Percentiles rank a stretch among this genome's conserved stretches.
phyloP scores from a whole-genome alignment of 2,329 filamentous ascomycete genomes.

The Plectosphaerella sp. region DNA sequence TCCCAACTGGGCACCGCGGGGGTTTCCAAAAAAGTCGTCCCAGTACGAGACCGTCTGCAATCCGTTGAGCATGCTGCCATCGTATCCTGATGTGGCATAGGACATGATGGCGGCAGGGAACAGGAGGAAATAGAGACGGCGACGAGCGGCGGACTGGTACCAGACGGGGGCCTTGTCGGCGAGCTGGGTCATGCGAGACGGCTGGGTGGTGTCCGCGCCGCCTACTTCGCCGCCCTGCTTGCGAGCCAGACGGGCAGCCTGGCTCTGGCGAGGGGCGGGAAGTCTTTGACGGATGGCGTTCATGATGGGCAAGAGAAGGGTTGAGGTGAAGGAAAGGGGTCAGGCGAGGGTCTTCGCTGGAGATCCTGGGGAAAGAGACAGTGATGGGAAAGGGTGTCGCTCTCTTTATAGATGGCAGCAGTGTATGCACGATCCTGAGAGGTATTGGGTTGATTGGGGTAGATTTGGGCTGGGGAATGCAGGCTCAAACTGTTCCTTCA shows the following conservation, averaged over 20 bases:
- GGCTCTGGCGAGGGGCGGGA: slow-evolving; percentile 19
- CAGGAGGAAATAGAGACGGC: slow-evolving; percentile 24
- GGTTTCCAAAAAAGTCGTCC: slow-evolving; percentile 33
- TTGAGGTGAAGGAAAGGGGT: background rate
- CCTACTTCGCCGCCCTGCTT: slow-evolving; percentile 8
- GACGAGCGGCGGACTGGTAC: slow-evolving; percentile 23
- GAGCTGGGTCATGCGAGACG: slow-evolving; percentile 22
- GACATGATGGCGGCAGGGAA: slow-evolving; percentile 28
- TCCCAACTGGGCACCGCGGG: slow-evolving; percentile 22
- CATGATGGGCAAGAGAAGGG: slow-evolving; percentile 9
- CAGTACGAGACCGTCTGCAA: slow-evolving; percentile 37
- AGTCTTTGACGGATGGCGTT: slow-evolving; percentile 17
- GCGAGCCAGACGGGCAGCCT: slow-evolving; percentile 13
- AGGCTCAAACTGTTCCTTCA: no score
- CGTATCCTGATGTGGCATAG: slow-evolving; percentile 41
- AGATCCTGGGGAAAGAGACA: background rate
- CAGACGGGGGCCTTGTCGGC: slow-evolving; percentile 18
- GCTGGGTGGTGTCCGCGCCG: slow-evolving; percentile 12
- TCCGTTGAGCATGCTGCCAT: slow-evolving; percentile 46
- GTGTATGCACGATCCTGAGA: no score
- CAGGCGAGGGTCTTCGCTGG: background rate
- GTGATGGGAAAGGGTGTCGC: background rate
- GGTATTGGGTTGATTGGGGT: no score
- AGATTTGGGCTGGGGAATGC: no score
- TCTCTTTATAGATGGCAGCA: background rate